phyloP scores from a whole-genome alignment of 257 asterid species.

The Verbena officinalis region DNA sequence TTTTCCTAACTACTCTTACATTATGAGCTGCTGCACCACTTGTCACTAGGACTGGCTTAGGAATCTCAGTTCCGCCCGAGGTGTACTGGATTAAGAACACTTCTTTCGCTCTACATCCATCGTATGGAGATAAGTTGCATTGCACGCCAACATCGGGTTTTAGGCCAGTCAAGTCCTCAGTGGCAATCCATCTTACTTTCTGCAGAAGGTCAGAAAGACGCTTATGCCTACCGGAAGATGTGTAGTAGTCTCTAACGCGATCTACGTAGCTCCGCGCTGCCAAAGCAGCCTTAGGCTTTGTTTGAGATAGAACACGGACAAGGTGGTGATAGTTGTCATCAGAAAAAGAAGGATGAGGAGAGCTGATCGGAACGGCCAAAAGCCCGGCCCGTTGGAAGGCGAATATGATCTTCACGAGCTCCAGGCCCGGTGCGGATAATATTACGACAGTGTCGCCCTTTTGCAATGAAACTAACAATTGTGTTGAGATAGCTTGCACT shows the following conservation, averaged over 20 bases:
- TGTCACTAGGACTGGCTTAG: slow-evolving; percentile 75
- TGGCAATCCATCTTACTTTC: slow-evolving; percentile 50
- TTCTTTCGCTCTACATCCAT: slow-evolving; percentile 62
- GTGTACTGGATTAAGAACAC: slow-evolving; percentile 78
- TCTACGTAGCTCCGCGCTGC: slow-evolving; percentile 46
- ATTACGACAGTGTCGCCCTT: slow-evolving; percentile 60
- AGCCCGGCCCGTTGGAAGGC: slow-evolving; percentile 81
- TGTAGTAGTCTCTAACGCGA: slow-evolving; percentile 35
- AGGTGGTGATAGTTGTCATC: slow-evolving; percentile 48
- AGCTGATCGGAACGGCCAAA: slow-evolving; percentile 52
- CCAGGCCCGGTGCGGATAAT: slow-evolving; percentile 65
- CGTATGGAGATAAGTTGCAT: slow-evolving; percentile 25
- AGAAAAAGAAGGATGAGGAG: slow-evolving; percentile 51
- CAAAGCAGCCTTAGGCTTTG: slow-evolving; percentile 75
- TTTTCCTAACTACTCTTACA: slow-evolving; percentile 65
- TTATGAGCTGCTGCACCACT: slow-evolving; percentile 94
- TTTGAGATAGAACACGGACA: slow-evolving; percentile 61
- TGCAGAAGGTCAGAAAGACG: slow-evolving; percentile 38
- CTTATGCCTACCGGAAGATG: slow-evolving; percentile 23
- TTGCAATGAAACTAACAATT: slow-evolving; percentile 36
- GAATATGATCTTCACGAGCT: slow-evolving; percentile 62
- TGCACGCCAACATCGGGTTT: not conserved
- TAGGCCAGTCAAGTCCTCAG: slow-evolving; percentile 41
- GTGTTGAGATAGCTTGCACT: slow-evolving; percentile 48
- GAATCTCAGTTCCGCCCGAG: slow-evolving; percentile 78